These are phyloP conservation scores for Xanthoparmelia taractica DNA, from an alignment of 495 filamentous ascomycete genomes.

Conservation along the genomic window DNA sequence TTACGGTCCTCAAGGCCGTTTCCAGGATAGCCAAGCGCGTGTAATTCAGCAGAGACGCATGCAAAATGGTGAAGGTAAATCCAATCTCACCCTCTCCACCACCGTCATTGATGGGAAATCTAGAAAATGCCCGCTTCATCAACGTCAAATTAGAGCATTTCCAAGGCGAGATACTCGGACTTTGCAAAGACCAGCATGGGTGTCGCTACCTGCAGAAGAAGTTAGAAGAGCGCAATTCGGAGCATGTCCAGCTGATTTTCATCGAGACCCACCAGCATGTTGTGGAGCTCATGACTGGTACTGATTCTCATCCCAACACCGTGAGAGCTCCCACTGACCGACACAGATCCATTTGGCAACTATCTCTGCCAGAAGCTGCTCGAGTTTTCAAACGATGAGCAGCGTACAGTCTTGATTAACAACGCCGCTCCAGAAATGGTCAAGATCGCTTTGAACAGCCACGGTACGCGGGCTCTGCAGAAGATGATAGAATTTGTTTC, in stretches of 20 bases:
- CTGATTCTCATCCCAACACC: conserved; percentile 15
- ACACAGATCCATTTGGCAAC: conserved; percentile 86
- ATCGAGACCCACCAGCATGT: conserved; percentile 84
- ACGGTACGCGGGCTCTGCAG: conserved; percentile 90
- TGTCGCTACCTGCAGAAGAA: conserved; percentile 95
- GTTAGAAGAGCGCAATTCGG: conserved; percentile 78
- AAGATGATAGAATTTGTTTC: conserved; percentile 99
- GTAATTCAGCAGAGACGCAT: conserved; percentile 61
- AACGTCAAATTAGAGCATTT: conserved; percentile 73
- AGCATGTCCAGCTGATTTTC: conserved; percentile 87
- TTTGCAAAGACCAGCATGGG: conserved; percentile 96
- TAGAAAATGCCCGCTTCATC: conserved; percentile 51
- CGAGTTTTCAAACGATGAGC: conserved; percentile 85
- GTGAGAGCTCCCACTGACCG: conserved; percentile 9
- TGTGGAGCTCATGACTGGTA: conserved; percentile 89
- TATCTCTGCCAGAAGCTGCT: conserved; percentile 96
- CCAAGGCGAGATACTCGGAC: conserved; percentile 68
- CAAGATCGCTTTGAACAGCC: conserved; percentile 87
- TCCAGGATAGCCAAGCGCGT: conserved; percentile 59
- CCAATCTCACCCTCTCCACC: not conserved
- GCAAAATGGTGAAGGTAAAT: conserved; percentile 52
- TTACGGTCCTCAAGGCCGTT: conserved; percentile 36
- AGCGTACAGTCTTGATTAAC: conserved; percentile 85
- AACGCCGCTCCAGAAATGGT: conserved; percentile 81
- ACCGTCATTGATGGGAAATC: not conserved